Base-by-base conservation (phyloP, 805 yeast species). In the Saturnispora kantuleensis region DNA sequence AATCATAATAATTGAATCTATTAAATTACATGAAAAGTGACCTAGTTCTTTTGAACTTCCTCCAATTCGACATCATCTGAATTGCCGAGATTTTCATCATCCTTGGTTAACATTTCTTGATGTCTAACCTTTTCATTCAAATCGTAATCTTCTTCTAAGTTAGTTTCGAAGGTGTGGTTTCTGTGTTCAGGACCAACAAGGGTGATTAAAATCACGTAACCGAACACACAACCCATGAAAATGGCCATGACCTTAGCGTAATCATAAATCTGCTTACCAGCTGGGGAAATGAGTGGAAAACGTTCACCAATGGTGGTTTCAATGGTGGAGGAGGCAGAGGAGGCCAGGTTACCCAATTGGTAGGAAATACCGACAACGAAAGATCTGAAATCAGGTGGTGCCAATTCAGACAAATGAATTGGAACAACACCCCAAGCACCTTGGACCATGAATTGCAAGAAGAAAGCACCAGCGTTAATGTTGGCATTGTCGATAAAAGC, bases 401-500 rank as follows among this genome's bases (percentile, higher is more conserved):
- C 69, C 49, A 80, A 66, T 59, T 77, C 84, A 3, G 77, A 67
- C 44, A 79, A 63, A 59, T 78, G 81, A 47, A 77, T 68, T 44
- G 84, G 84, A 44, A 74, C 67, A 35, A 77, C 78, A 53, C 84
- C 84, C 80, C 82, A 79, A 26, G 79, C 77, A 54, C 84, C 84
- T 62, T 77, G 83, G 43, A 79, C 83, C 48, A 71, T 74, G 56
- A 74, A 74, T 56, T 78, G 84, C 47, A 78, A 60, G 63, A 75
- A 77, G 58, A 78, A 77, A 1, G 65, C 82, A 49, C 79, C 81
- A 0, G 79, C 81, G 51, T 73, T 71, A 47, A 74, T 70, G 13
- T 70, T 79, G 33, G 64, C 62, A 31, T 59, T 59, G 38, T 62
- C 46, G 54, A 74, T 55, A 60, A 68, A 75, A 1, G 77, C 79